Evolutionary conservation across 768 basidiomycete species (phyloP).

Genomic region (Lactifluus echinatus): DNA sequence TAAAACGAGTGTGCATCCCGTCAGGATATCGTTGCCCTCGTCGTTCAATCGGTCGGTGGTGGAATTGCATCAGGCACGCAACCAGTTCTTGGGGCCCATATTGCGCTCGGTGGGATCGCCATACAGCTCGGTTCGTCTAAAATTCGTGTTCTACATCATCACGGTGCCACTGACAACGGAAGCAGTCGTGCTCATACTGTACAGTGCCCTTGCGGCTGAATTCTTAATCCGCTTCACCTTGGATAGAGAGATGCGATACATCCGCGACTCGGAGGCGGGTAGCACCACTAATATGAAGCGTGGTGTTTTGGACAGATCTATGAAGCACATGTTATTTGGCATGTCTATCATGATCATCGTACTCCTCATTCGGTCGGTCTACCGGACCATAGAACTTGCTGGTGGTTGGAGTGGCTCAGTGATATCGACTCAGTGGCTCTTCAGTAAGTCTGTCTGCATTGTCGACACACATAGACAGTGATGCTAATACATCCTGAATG

Average conservation of each 20-base stretch:
- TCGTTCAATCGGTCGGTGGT: conserved; percentile 27
- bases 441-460: conserved; percentile 10
- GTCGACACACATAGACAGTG: too few relatives aligned
- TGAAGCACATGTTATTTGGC: neutral
- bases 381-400: conserved; percentile 11
- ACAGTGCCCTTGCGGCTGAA: neutral
- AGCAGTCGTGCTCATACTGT: neutral
- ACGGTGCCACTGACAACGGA: neutral
- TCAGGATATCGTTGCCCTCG: conserved; percentile 20
- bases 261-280: neutral
- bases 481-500: too few relatives aligned
- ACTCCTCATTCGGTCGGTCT: conserved; percentile 7
- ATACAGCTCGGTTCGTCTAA: conserved; percentile 10
- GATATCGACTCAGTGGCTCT: conserved; percentile 13
- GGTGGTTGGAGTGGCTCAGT: conserved; percentile 12
- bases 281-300: neutral
- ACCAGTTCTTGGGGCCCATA: conserved; percentile 8
- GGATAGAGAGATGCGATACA: neutral
- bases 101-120: conserved; percentile 17
- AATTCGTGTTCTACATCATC: neutral
- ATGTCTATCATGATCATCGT: neutral
- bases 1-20: neutral
- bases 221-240: conserved; percentile 7
- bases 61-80: conserved; percentile 20
- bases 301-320: neutral